Evolutionary conservation across 257 asterid genomes (phyloP).

Genomic region (Ilex asprella): DNA sequence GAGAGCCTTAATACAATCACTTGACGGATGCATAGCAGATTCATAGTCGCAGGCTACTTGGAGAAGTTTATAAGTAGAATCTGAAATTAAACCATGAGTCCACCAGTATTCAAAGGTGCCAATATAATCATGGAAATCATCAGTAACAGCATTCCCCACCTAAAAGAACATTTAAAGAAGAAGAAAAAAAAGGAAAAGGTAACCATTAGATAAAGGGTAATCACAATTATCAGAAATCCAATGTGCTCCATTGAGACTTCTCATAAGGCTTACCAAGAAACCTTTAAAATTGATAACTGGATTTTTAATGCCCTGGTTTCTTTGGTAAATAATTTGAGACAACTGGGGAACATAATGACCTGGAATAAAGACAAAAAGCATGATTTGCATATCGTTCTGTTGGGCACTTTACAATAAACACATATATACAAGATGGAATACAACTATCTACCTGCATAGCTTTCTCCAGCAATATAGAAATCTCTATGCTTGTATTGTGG

Average conservation of each 20-base stretch:
- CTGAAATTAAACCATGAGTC: constrained; percentile 95
- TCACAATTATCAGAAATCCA: background rate
- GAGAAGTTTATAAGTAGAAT: constrained; percentile 71
- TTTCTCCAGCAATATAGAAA: constrained; percentile 61
- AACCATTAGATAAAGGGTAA: background rate
- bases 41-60: constrained; percentile 50
- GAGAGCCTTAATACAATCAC: constrained; percentile 53
- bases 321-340: constrained; percentile 37
- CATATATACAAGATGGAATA: background rate
- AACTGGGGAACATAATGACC: constrained; percentile 63
- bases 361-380: constrained; percentile 2
- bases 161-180: constrained; percentile 12
- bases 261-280: constrained; percentile 33
- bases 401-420: background rate
- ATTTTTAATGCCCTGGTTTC: constrained; percentile 31
- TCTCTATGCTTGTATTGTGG: constrained; percentile 45
- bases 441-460: constrained; percentile 50
- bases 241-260: background rate
- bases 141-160: constrained; percentile 99
- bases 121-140: constrained; percentile 70
- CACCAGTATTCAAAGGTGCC: constrained; percentile 99
- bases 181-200: too few relatives aligned
- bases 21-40: constrained; percentile 79
- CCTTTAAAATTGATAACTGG: constrained; percentile 56
- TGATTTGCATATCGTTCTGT: too few relatives aligned